phyloP scores from a whole-genome alignment of 2,329 filamentous ascomycete species.

The Microdochium trichocladiopsis region DNA sequence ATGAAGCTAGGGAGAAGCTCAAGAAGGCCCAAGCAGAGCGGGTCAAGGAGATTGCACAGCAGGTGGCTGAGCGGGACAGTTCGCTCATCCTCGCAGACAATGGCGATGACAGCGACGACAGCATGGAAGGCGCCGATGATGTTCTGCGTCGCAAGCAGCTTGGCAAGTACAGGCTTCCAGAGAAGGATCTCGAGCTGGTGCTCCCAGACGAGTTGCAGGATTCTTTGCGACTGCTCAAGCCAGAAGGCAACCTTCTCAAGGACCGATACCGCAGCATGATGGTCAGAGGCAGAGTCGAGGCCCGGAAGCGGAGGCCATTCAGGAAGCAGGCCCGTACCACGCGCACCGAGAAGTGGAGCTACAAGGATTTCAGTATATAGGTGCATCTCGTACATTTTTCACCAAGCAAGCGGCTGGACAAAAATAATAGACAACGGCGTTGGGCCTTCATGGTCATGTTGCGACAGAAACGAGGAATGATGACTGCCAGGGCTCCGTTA shows the following conservation, averaged over 20 bases:
- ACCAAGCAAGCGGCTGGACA: not conserved
- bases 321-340: conserved; percentile 75
- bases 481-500: too few relatives aligned
- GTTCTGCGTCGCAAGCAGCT: conserved; percentile 65
- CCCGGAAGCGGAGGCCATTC: conserved; percentile 70
- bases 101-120: conserved; percentile 39
- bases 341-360: conserved; percentile 90
- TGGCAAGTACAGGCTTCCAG: conserved; percentile 66
- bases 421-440: not conserved
- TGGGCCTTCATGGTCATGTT: not conserved
- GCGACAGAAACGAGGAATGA: too few relatives aligned
- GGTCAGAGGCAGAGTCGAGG: conserved; percentile 83
- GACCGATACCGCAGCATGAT: conserved; percentile 88
- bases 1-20: conserved; percentile 68
- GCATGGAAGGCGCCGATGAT: conserved; percentile 52
- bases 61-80: conserved; percentile 51
- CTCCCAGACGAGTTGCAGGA: conserved; percentile 79
- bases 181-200: conserved; percentile 74
- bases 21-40: conserved; percentile 65
- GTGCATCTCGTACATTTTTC: not conserved
- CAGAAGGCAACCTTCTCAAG: conserved; percentile 90
- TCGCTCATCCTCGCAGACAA: conserved; percentile 35
- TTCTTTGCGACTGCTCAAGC: conserved; percentile 74
- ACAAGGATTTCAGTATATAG: conserved; percentile 79
- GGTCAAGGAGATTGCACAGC: conserved; percentile 63